A percentile compares a stretch with the other conserved stretches of the same genome.
These are phyloP conservation scores for Podila epigama DNA, from an alignment of 192 early-diverging fungal genomes.

Conservation along the genomic window DNA sequence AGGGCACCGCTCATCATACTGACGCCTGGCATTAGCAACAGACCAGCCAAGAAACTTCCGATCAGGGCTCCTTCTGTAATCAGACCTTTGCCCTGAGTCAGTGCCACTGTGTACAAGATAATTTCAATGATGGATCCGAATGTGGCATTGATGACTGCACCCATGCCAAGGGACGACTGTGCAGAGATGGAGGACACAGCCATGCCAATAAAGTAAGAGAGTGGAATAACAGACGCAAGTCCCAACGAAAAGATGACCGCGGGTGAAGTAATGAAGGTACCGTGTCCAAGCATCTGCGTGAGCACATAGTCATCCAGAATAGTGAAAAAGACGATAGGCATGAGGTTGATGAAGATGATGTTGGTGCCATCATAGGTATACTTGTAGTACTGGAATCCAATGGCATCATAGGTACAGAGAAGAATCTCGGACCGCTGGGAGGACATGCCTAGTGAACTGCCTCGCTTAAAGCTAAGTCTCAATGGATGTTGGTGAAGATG, in stretches of 20 bases:
- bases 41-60: constrained; percentile 88
- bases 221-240: constrained; percentile 85
- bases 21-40: constrained; percentile 91
- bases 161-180: constrained; percentile 90
- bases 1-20: constrained; percentile 94
- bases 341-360: constrained; percentile 94
- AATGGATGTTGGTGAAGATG: constrained; percentile 85
- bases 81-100: constrained; percentile 84
- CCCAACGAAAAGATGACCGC: constrained; percentile 73
- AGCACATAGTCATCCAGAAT: constrained; percentile 84
- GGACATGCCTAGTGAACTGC: constrained; percentile 38
- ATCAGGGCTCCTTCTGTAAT: constrained; percentile 93
- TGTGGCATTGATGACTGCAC: constrained; percentile 96
- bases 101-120: constrained; percentile 89
- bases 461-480: constrained; percentile 71
- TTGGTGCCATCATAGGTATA: constrained; percentile 97
- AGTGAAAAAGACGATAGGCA: constrained; percentile 83
- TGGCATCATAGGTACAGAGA: constrained; percentile 87
- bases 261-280: constrained; percentile 63
- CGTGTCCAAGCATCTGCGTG: constrained; percentile 40
- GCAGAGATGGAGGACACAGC: constrained; percentile 96
- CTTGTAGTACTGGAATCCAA: constrained; percentile 96
- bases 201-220: constrained; percentile 97
- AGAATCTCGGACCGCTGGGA: constrained; percentile 66
- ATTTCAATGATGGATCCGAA: constrained; percentile 98